Evolutionary conservation across 2,329 filamentous ascomycete genomes (phyloP).

Genomic region (Cladosporium sphaerospermum): DNA sequence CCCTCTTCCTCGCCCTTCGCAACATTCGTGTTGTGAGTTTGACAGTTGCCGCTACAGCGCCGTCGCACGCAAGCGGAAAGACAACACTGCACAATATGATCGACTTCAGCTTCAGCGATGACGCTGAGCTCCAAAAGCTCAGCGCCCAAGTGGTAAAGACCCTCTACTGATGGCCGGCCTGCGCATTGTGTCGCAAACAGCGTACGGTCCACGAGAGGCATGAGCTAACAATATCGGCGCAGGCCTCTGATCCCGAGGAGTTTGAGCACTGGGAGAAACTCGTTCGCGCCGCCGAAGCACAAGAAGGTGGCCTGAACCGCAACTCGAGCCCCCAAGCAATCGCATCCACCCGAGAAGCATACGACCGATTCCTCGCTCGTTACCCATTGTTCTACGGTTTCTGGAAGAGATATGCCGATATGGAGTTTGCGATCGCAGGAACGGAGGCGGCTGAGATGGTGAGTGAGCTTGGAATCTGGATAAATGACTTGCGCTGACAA

Average conservation of each 20-base stretch:
- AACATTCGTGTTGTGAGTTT: too few relatives aligned
- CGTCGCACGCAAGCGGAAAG: too few relatives aligned
- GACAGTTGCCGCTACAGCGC: too few relatives aligned
- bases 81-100: slow-evolving; percentile 17
- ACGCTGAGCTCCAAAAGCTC: slow-evolving; percentile 26
- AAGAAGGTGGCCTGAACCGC: slow-evolving; percentile 89
- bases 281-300: slow-evolving; percentile 70
- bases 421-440: slow-evolving; percentile 94
- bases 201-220: background rate
- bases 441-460: slow-evolving; percentile 98
- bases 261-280: slow-evolving; percentile 95
- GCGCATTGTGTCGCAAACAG: background rate
- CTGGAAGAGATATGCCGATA: slow-evolving; percentile 99
- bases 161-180: background rate
- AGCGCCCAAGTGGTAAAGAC: slow-evolving; percentile 25
- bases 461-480: slow-evolving; percentile 23
- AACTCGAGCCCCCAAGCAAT: slow-evolving; percentile 95
- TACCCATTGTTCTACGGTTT: slow-evolving; percentile 96
- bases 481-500: slow-evolving; percentile 15
- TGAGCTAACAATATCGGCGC: slow-evolving; percentile 10
- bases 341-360: slow-evolving; percentile 75
- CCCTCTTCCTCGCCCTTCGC: too few relatives aligned
- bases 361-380: slow-evolving; percentile 88
- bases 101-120: slow-evolving; percentile 28
- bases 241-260: slow-evolving; percentile 72